phyloP scores from a whole-genome alignment of 2,329 filamentous ascomycete genomes.

The Aspergillus sp. region DNA sequence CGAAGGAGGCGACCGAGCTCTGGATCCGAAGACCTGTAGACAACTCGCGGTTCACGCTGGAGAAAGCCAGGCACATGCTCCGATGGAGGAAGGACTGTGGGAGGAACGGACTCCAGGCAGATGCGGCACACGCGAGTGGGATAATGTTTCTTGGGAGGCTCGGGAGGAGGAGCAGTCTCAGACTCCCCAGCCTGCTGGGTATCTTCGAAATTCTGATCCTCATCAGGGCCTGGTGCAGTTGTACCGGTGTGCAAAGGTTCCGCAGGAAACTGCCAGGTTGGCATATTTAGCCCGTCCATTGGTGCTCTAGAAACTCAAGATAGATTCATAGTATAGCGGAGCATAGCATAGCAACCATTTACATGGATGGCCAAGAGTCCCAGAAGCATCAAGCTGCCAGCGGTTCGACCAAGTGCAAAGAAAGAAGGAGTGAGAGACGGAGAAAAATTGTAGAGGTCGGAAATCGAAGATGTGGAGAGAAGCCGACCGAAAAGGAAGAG shows the following conservation, averaged over 20 bases:
- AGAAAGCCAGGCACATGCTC: conserved; percentile 61
- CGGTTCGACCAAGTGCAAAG: conserved; percentile 16
- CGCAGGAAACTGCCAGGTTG: conserved; percentile 33
- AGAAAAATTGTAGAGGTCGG: neutral
- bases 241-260: conserved; percentile 12
- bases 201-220: conserved; percentile 17
- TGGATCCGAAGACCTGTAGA: conserved; percentile 75
- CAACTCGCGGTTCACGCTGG: conserved; percentile 60
- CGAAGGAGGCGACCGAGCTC: conserved; percentile 78
- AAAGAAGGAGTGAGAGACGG: conserved; percentile 8
- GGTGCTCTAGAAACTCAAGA: conserved; percentile 9
- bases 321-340: conserved; percentile 7
- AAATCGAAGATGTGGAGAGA: conserved; percentile 14
- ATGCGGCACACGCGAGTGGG: conserved; percentile 82
- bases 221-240: conserved; percentile 13
- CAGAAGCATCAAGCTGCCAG: neutral
- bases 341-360: conserved; percentile 15
- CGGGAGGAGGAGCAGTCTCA: conserved; percentile 22
- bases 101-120: conserved; percentile 74
- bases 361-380: conserved; percentile 21
- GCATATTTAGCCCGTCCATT: conserved; percentile 27
- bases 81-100: conserved; percentile 61
- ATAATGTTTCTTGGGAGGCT: conserved; percentile 57
- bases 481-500: conserved; percentile 12
- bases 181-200: conserved; percentile 21